These are phyloP conservation scores for Arbutus unedo DNA, from an alignment of 148 eudicot species.

Conservation along the genomic window DNA sequence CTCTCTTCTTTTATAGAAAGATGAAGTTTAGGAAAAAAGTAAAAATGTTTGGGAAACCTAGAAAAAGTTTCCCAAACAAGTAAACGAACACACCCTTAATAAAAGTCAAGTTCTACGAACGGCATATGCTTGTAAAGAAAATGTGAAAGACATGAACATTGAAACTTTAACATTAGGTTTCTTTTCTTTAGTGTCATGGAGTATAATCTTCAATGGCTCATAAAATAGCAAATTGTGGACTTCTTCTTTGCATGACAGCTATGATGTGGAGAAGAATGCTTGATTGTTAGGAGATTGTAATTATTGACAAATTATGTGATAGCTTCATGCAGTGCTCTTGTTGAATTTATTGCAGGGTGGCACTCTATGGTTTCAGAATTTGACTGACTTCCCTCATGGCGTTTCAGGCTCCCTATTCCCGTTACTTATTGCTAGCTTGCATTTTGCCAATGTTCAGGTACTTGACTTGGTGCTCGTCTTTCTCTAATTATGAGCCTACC, in stretches of 20 bases:
- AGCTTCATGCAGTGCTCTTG: neutral
- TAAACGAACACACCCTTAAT: too few species aligned
- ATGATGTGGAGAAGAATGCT: neutral
- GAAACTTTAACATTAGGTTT: neutral
- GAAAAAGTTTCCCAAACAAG: too few species aligned
- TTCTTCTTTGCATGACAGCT: neutral
- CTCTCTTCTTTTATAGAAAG: too few species aligned
- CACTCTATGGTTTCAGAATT: slow-evolving; percentile 77
- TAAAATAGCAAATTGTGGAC: neutral
- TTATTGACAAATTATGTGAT: neutral
- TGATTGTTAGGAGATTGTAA: neutral
- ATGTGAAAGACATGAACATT: neutral
- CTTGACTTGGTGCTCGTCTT: neutral
- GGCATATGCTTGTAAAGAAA: neutral
- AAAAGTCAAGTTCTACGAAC: neutral
- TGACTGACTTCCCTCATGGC: slow-evolving; percentile 73
- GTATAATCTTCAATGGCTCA: neutral
- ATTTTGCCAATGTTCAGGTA: slow-evolving; percentile 77
- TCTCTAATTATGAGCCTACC: neutral
- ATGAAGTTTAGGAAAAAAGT: too few species aligned
- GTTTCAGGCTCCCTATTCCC: slow-evolving; percentile 64
- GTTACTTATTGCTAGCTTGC: slow-evolving; percentile 65
- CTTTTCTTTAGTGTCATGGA: neutral
- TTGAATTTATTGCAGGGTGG: slow-evolving; percentile 64
- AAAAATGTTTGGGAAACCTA: too few species aligned